These are phyloP conservation scores for Komagataella kurtzmanii DNA, from an alignment of 805 yeast species.

Conservation along the genomic window DNA sequence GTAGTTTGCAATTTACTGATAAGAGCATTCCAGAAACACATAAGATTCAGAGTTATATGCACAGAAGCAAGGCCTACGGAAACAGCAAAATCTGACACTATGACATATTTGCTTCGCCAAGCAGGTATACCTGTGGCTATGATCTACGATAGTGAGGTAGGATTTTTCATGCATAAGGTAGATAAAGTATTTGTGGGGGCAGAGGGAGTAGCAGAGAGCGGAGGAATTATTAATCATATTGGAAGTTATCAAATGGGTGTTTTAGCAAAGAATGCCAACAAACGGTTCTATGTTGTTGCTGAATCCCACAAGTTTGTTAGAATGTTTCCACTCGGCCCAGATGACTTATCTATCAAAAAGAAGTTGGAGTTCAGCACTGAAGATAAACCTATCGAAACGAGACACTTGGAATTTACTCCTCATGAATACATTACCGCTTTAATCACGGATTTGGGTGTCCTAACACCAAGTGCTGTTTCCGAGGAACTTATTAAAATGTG, in stretches of 20 bases:
- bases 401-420: slow-evolving; percentile 87
- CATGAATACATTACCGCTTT: slow-evolving; percentile 92
- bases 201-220: slow-evolving; percentile 98
- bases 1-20: slow-evolving; percentile 69
- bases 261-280: slow-evolving; percentile 77
- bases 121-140: slow-evolving; percentile 77
- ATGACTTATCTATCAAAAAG: slow-evolving; percentile 60
- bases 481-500: slow-evolving; percentile 97
- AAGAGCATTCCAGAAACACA: slow-evolving; percentile 63
- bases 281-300: slow-evolving; percentile 88
- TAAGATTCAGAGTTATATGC: slow-evolving; percentile 80
- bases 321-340: slow-evolving; percentile 86
- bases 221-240: slow-evolving; percentile 91
- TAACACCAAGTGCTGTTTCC: slow-evolving; percentile 96
- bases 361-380: slow-evolving; percentile 30
- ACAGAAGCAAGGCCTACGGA: slow-evolving; percentile 87
- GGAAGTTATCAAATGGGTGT: slow-evolving; percentile 95
- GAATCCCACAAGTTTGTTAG: slow-evolving; percentile 95
- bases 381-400: slow-evolving; percentile 19
- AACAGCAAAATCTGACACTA: slow-evolving; percentile 65
- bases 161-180: slow-evolving; percentile 79
- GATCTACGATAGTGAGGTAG: slow-evolving; percentile 89
- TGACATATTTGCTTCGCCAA: slow-evolving; percentile 55
- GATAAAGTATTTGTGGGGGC: slow-evolving; percentile 96
- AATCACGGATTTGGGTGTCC: slow-evolving; percentile 90